Evolutionary conservation across 2,329 filamentous ascomycete genomes (phyloP).

Genomic region (Neopestalotiopsis rosae): DNA sequence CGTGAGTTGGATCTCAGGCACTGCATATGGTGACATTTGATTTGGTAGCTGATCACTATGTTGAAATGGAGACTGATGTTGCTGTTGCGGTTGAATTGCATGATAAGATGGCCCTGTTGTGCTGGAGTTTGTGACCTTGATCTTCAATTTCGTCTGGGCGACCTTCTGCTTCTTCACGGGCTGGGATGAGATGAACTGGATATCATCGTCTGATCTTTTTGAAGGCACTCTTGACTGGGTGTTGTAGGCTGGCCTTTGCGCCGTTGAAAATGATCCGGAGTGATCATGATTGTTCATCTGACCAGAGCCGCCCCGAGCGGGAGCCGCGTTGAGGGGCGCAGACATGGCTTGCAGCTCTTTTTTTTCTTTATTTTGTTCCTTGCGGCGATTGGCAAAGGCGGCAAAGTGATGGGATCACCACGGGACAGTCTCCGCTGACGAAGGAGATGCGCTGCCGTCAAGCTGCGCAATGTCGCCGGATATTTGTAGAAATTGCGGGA

Average conservation of each 20-base stretch:
- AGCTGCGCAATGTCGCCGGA: background rate
- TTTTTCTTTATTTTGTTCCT: background rate
- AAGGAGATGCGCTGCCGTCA: background rate
- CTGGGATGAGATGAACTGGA: slow-evolving; percentile 50
- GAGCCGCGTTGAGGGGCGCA: background rate
- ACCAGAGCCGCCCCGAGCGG: background rate
- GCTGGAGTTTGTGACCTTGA: slow-evolving; percentile 1
- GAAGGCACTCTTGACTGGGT: slow-evolving; percentile 21
- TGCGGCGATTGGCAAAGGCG: background rate
- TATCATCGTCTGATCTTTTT: slow-evolving; percentile 45
- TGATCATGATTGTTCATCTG: background rate
- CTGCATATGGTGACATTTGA: background rate
- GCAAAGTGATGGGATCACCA: background rate
- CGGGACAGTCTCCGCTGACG: background rate
- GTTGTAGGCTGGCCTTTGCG: background rate
- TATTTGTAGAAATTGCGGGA: slow-evolving; percentile 12
- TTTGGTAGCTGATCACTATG: background rate
- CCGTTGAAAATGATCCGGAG: background rate
- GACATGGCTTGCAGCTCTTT: background rate
- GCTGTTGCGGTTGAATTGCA: slow-evolving; percentile 1
- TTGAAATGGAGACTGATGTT: background rate
- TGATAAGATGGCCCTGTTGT: background rate
- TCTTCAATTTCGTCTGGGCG: slow-evolving; percentile 23
- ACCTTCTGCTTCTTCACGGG: slow-evolving; percentile 46
- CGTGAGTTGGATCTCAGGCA: background rate